These are phyloP conservation scores for Gaeumannomyces sp. DNA, from an alignment of 2,329 filamentous ascomycete genomes.

Conservation along the genomic window DNA sequence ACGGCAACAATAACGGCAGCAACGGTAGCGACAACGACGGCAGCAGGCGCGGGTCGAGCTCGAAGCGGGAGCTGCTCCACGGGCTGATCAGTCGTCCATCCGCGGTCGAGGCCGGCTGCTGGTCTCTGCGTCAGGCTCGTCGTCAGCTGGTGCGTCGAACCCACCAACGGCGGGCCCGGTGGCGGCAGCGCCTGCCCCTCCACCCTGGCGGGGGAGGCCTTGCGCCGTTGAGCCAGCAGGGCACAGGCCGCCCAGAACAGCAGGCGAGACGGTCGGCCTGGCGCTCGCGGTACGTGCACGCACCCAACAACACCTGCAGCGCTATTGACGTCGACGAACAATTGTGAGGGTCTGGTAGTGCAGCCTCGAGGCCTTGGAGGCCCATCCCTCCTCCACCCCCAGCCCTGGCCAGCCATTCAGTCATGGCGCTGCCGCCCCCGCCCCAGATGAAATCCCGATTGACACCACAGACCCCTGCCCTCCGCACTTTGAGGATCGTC, in stretches of 20 bases:
- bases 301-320: neutral
- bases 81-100: constrained; percentile 20
- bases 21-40: constrained; percentile 4
- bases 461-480: constrained; percentile 1
- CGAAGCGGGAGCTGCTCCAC: constrained; percentile 24
- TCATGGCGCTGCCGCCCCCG: neutral
- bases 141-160: constrained; percentile 11
- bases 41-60: constrained; percentile 16
- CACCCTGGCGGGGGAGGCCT: constrained; percentile 8
- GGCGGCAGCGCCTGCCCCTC: constrained; percentile 2
- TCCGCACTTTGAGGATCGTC: neutral
- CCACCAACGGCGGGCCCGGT: constrained; percentile 9
- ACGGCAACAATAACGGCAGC: constrained; percentile 8
- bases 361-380: neutral
- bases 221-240: constrained; percentile 9
- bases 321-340: neutral
- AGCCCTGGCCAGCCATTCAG: neutral
- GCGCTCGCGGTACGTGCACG: constrained; percentile 4
- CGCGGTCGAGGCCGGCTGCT: constrained; percentile 14
- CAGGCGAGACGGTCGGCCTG: neutral
- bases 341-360: no score
- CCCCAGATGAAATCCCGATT: constrained; percentile 4
- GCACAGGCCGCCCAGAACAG: neutral
- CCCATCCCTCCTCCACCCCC: neutral
- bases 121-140: neutral